A percentile compares a stretch with the other conserved stretches of the same genome.
phyloP scores from a whole-genome alignment of 192 early-diverging fungal species.

The Backusella westeae region DNA sequence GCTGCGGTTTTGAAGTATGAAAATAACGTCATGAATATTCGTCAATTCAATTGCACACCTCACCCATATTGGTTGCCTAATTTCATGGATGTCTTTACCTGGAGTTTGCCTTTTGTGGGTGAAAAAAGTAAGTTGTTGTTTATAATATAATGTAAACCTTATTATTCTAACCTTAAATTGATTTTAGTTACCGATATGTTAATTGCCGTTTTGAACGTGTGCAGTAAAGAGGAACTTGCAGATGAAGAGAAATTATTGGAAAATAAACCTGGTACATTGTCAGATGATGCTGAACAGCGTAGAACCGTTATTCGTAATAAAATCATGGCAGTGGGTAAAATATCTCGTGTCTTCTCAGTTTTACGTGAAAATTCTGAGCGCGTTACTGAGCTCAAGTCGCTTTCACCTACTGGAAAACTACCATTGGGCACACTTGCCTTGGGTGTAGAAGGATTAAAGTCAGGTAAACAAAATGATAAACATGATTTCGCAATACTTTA shows the following conservation, averaged over 20 bases:
- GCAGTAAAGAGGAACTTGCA: conserved; percentile 91
- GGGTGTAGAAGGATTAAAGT: conserved; percentile 91
- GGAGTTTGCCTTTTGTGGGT: conserved; percentile 97
- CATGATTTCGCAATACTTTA: background rate
- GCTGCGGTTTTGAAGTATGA: conserved; percentile 99
- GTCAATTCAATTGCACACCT: conserved; percentile 88
- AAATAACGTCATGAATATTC: conserved; percentile 99
- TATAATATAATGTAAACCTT: background rate
- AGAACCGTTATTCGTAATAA: conserved; percentile 78
- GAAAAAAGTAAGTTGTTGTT: conserved; percentile 77
- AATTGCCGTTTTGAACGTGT: conserved; percentile 89
- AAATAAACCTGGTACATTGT: conserved; percentile 11
- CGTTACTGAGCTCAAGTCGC: conserved; percentile 89
- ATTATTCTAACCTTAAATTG: background rate
- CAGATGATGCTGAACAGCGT: conserved; percentile 59
- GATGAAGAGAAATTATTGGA: conserved; percentile 50
- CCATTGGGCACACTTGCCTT: conserved; percentile 85
- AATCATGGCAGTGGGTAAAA: conserved; percentile 90
- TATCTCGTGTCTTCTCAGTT: conserved; percentile 88
- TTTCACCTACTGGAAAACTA: conserved; percentile 78
- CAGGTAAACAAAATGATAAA: conserved; percentile 46
- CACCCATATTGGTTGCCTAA: conserved; percentile 99
- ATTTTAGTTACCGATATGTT: conserved; percentile 92
- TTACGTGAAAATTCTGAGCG: conserved; percentile 90
- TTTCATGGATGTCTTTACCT: conserved; percentile 99